Conservation (phyloP, 306 rosid genomes). For the Lathyrus aphaca region DNA sequence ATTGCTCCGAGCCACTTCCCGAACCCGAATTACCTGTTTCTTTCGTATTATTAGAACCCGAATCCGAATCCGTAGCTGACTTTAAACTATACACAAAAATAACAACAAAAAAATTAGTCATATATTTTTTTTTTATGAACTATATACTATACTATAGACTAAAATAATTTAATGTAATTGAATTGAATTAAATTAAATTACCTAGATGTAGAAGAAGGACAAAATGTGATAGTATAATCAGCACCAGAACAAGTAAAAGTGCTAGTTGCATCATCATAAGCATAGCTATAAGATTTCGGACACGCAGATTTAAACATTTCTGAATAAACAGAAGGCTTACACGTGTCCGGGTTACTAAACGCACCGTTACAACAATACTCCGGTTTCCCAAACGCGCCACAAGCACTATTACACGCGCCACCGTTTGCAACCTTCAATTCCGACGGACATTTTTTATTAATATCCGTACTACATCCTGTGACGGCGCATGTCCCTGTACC, state of each 20-base stretch:
- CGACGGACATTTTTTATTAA: slow-evolving; percentile 67
- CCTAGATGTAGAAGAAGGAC: slow-evolving; percentile 71
- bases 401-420: slow-evolving; percentile 83
- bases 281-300: slow-evolving; percentile 85
- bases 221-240: slow-evolving; percentile 76
- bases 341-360: slow-evolving; percentile 61
- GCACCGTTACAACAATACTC: slow-evolving; percentile 89
- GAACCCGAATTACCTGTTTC: slow-evolving; percentile 32
- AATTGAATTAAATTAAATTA: slow-evolving; percentile 5
- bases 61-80: slow-evolving; percentile 54
- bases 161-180: background rate
- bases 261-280: slow-evolving; percentile 81
- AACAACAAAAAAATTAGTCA: background rate
- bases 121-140: background rate
- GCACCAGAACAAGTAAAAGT: slow-evolving; percentile 79
- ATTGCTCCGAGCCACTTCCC: slow-evolving; percentile 39
- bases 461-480: slow-evolving; percentile 73
- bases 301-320: slow-evolving; percentile 80
- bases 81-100: slow-evolving; percentile 47
- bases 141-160: background rate
- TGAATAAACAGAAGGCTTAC: slow-evolving; percentile 78
- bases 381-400: slow-evolving; percentile 75
- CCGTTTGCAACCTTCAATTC: slow-evolving; percentile 65
- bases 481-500: slow-evolving; percentile 67
- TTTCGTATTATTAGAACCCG: slow-evolving; percentile 38